Conservation (phyloP, 352 stramenopile genomes). For the Phytopythium kandeliae region DNA sequence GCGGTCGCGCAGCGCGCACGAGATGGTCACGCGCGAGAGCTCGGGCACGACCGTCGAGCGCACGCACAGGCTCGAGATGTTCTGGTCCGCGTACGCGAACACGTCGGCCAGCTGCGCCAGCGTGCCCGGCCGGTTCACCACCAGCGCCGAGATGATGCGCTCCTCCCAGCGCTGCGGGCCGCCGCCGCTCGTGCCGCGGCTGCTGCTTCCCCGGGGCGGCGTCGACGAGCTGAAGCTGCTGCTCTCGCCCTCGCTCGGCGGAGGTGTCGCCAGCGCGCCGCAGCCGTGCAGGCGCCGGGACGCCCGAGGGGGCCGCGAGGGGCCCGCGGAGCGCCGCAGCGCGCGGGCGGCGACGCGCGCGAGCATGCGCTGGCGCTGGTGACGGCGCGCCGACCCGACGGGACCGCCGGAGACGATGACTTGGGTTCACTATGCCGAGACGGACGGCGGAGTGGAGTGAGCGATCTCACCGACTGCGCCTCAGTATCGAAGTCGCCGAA, state of each 20-base stretch:
- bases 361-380: too few species aligned
- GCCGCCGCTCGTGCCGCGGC: neutral
- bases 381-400: too few species aligned
- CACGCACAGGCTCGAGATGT: conserved; percentile 69
- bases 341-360: neutral
- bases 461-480: too few species aligned
- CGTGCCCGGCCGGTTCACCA: conserved; percentile 64
- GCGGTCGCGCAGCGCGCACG: conserved; percentile 43
- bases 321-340: neutral
- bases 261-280: neutral
- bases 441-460: too few species aligned
- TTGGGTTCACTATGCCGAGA: too few species aligned
- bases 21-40: conserved; percentile 72
- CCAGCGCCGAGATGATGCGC: conserved; percentile 68
- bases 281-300: neutral
- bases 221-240: conserved; percentile 2
- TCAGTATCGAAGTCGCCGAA: too few species aligned
- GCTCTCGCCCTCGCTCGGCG: conserved; percentile 1
- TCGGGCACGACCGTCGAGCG: conserved; percentile 67
- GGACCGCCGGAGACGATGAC: too few species aligned
- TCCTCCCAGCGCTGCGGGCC: conserved; percentile 23
- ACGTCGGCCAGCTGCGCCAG: conserved; percentile 65
- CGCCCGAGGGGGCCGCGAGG: neutral
- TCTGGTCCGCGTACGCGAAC: conserved; percentile 65
- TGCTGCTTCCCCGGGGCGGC: neutral